phyloP scores from a whole-genome alignment of 257 asterid genomes.

The Lycium ferocissimum region DNA sequence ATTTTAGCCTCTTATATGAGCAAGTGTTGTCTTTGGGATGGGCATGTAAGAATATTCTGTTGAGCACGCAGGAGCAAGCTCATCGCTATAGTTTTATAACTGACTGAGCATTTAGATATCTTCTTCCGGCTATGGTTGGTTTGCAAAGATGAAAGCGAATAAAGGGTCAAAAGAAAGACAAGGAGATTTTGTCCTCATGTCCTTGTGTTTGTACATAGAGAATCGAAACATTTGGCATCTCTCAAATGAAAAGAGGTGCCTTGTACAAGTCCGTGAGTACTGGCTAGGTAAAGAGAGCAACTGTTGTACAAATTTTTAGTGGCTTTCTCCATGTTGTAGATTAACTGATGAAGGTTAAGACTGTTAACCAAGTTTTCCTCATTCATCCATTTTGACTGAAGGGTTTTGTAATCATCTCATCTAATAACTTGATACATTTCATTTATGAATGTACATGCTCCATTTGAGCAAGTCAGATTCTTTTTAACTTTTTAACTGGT shows the following conservation, averaged over 20 bases:
- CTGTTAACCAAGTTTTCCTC: background rate
- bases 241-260: slow-evolving; percentile 7
- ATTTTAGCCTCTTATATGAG: slow-evolving; percentile 46
- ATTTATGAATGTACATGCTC: background rate
- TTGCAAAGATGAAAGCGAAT: background rate
- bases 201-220: slow-evolving; percentile 5
- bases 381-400: background rate
- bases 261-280: background rate
- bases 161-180: background rate
- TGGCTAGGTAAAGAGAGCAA: background rate
- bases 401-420: background rate
- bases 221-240: background rate
- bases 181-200: background rate
- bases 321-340: background rate
- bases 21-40: slow-evolving; percentile 70
- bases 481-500: background rate
- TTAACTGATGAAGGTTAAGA: background rate
- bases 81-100: slow-evolving; percentile 61
- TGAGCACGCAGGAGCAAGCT: slow-evolving; percentile 74
- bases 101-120: slow-evolving; percentile 34
- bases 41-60: slow-evolving; percentile 72
- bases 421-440: background rate
- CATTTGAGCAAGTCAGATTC: background rate
- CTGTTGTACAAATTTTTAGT: slow-evolving; percentile 5
- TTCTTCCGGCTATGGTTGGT: background rate